Conservation (phyloP, 2,329 filamentous ascomycete species). For the Neonectria ditissima region DNA sequence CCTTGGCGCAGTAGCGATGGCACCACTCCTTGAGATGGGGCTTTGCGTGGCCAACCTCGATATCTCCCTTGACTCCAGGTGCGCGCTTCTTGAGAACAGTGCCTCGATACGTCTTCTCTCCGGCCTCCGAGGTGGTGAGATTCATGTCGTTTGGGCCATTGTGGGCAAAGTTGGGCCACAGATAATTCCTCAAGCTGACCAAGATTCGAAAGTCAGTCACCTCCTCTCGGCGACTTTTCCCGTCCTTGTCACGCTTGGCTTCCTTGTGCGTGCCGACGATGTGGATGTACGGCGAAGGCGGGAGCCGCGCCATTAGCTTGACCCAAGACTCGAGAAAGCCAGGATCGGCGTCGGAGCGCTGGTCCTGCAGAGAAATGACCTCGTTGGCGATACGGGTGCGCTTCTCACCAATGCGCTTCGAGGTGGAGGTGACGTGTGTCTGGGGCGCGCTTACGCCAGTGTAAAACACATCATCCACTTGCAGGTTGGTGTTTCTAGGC, state of each 20-base stretch:
- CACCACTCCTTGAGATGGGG: slow-evolving; percentile 37
- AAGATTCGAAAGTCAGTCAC: slow-evolving; percentile 37
- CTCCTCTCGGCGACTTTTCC: slow-evolving; percentile 27
- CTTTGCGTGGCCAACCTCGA: slow-evolving; percentile 37
- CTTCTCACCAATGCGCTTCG: slow-evolving; percentile 30
- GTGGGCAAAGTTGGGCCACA: slow-evolving; percentile 35
- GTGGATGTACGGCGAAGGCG: slow-evolving; percentile 38
- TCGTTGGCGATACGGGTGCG: slow-evolving; percentile 35
- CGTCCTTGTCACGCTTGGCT: slow-evolving; percentile 30
- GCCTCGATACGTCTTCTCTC: slow-evolving; percentile 38
- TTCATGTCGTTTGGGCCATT: slow-evolving; percentile 3
- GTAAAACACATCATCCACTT: background rate
- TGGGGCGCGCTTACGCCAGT: slow-evolving; percentile 22
- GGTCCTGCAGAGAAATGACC: slow-evolving; percentile 27
- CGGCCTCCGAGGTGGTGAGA: slow-evolving; percentile 31
- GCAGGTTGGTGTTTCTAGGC: background rate
- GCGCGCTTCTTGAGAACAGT: slow-evolving; percentile 33
- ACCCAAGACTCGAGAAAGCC: slow-evolving; percentile 30
- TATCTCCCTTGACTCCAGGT: slow-evolving; percentile 29
- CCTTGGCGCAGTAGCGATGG: slow-evolving; percentile 37
- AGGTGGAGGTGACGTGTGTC: slow-evolving; percentile 21
- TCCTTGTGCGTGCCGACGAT: slow-evolving; percentile 33
- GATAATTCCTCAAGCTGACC: slow-evolving; percentile 38
- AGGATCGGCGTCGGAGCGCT: slow-evolving; percentile 34
- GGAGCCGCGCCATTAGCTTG: slow-evolving; percentile 21